These are phyloP conservation scores for Cyberlindnera americana DNA, from an alignment of 805 yeast genomes.

Conservation along the genomic window DNA sequence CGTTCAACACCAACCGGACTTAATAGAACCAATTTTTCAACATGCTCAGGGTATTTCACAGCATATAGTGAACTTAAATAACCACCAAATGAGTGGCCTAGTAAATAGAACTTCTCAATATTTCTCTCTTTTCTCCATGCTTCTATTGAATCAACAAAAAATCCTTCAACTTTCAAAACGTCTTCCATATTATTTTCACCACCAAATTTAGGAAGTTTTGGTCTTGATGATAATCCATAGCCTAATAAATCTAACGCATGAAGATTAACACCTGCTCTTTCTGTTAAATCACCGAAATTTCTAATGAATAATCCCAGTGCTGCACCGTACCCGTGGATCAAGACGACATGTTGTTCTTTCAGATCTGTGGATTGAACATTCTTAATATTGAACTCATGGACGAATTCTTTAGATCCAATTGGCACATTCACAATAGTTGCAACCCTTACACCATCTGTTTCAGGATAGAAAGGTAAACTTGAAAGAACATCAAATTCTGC, in stretches of 20 bases:
- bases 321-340: constrained; percentile 86
- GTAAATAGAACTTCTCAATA: constrained; percentile 49
- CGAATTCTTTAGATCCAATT: constrained; percentile 45
- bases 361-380: constrained; percentile 33
- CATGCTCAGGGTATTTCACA: constrained; percentile 47
- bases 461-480: constrained; percentile 56
- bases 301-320: constrained; percentile 71
- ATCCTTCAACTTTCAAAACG: constrained; percentile 30
- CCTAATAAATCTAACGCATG: constrained; percentile 64
- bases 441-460: constrained; percentile 43
- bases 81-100: constrained; percentile 75
- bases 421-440: constrained; percentile 51
- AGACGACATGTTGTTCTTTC: constrained; percentile 46
- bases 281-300: constrained; percentile 51
- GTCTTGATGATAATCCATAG: constrained; percentile 60
- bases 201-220: constrained; percentile 29
- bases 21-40: constrained; percentile 50
- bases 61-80: constrained; percentile 60
- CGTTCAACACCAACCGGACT: constrained; percentile 76
- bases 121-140: constrained; percentile 49
- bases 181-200: constrained; percentile 25
- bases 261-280: constrained; percentile 49
- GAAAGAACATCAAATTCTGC: constrained; percentile 53
- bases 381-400: constrained; percentile 71
- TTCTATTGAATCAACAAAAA: constrained; percentile 48